phyloP scores from a whole-genome alignment of 345 rosid species.

The Eucalyptus rudis region DNA sequence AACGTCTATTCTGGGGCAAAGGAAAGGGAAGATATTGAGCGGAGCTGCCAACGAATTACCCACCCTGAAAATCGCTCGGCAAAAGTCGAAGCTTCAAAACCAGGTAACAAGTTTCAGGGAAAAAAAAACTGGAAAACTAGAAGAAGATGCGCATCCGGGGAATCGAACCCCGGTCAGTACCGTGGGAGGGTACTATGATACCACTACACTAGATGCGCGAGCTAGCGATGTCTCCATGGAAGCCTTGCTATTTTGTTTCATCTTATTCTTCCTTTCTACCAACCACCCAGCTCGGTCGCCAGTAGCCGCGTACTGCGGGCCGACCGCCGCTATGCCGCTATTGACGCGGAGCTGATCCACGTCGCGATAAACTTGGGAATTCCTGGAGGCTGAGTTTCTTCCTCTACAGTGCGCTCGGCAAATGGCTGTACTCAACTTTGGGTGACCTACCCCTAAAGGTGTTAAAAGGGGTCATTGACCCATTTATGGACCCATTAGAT shows the following conservation, averaged over 20 bases:
- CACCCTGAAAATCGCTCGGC: not conserved
- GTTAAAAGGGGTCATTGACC: too few relatives aligned
- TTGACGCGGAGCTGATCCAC: conserved; percentile 27
- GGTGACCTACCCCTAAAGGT: conserved; percentile 53
- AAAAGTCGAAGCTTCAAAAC: not conserved
- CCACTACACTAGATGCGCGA: conserved; percentile 93
- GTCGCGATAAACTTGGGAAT: conserved; percentile 62
- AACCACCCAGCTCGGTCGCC: not conserved
- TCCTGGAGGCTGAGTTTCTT: conserved; percentile 49
- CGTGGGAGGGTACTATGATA: conserved; percentile 99
- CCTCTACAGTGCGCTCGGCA: conserved; percentile 26
- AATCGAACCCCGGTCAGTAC: conserved; percentile 95
- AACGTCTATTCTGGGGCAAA: not conserved
- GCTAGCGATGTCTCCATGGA: rapidly evolving
- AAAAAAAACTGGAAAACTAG: not conserved
- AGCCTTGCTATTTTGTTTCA: rapidly evolving
- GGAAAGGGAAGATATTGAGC: not conserved
- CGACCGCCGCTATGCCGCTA: conserved; percentile 9
- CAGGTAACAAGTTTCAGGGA: not conserved
- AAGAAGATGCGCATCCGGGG: conserved; percentile 60
- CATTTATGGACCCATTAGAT: too few relatives aligned
- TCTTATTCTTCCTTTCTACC: not conserved
- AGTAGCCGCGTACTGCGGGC: conserved; percentile 2
- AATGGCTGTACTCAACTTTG: conserved; percentile 22
- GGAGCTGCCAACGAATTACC: not conserved